Evolutionary conservation across 495 filamentous ascomycete genomes (phyloP).

Genomic region (Daldinia grandis): DNA sequence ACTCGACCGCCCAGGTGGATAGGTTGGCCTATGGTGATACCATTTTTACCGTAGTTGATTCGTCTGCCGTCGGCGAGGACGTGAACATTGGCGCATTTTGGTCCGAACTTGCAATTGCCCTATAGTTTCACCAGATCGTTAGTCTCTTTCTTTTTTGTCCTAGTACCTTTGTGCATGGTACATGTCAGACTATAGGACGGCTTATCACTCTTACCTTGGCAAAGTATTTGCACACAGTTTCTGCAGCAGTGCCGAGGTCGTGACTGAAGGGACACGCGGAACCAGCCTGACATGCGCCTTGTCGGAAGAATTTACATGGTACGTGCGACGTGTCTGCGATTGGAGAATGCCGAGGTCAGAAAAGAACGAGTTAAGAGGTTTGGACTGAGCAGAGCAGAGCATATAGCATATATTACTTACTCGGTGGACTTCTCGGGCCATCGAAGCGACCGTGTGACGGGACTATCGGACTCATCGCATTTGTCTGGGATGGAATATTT

Average conservation of each 20-base stretch:
- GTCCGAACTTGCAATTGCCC: constrained; percentile 99
- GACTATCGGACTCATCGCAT: constrained; percentile 52
- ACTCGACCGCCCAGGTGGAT: constrained; percentile 76
- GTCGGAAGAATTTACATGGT: constrained; percentile 98
- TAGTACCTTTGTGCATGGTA: not conserved
- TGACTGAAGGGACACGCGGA: constrained; percentile 96
- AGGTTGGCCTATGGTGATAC: constrained; percentile 59
- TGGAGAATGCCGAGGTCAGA: constrained; percentile 34
- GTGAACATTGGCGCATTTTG: constrained; percentile 95
- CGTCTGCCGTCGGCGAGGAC: constrained; percentile 91
- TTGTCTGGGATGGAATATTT: constrained; percentile 57
- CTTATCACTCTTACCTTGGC: constrained; percentile 74
- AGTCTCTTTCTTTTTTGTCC: constrained; percentile 38
- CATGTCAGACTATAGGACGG: not conserved
- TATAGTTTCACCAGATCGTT: constrained; percentile 53
- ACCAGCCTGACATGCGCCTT: constrained; percentile 95
- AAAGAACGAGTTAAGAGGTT: not conserved
- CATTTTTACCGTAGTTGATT: constrained; percentile 75
- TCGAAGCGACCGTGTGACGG: constrained; percentile 63
- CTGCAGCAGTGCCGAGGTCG: constrained; percentile 78
- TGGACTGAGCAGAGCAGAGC: no score
- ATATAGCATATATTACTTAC: constrained; percentile 56
- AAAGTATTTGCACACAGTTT: constrained; percentile 97
- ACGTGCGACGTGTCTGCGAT: constrained; percentile 91
- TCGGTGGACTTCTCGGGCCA: constrained; percentile 82